These are phyloP conservation scores for Aphanocladium album DNA, from an alignment of 2,329 filamentous ascomycete species.

Conservation along the genomic window DNA sequence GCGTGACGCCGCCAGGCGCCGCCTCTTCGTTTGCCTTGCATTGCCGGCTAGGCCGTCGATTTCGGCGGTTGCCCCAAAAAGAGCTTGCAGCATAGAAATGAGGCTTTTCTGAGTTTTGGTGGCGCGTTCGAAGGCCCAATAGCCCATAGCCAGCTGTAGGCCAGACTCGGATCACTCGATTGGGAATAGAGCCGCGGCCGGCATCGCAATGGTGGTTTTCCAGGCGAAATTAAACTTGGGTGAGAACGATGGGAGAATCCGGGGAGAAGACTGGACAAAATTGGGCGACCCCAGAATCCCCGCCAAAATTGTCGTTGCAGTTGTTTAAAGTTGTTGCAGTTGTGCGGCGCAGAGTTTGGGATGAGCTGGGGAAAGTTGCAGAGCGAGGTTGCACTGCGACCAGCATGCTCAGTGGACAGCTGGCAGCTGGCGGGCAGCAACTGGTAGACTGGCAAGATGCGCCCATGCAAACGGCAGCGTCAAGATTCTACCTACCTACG, in stretches of 20 bases:
- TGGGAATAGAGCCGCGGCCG: background rate
- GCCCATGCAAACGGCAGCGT: background rate
- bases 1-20: background rate
- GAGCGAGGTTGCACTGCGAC: background rate
- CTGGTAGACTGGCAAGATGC: background rate
- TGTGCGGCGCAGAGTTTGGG: background rate
- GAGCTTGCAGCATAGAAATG: background rate
- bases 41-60: background rate
- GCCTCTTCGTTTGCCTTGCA: background rate
- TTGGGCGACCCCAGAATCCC: background rate
- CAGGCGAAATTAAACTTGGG: background rate
- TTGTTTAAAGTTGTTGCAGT: background rate
- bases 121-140: background rate
- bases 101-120: background rate
- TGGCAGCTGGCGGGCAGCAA: background rate
- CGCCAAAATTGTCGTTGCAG: background rate
- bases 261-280: slow-evolving; percentile 2
- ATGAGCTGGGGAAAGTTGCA: background rate
- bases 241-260: background rate
- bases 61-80: background rate
- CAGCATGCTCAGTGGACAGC: background rate
- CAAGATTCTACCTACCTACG: background rate
- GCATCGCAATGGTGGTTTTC: background rate
- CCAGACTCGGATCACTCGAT: background rate
- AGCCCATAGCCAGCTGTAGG: background rate